Evolutionary conservation across 23 red algal species (phyloP).

Genomic region (Gracilariopsis chorda): DNA sequence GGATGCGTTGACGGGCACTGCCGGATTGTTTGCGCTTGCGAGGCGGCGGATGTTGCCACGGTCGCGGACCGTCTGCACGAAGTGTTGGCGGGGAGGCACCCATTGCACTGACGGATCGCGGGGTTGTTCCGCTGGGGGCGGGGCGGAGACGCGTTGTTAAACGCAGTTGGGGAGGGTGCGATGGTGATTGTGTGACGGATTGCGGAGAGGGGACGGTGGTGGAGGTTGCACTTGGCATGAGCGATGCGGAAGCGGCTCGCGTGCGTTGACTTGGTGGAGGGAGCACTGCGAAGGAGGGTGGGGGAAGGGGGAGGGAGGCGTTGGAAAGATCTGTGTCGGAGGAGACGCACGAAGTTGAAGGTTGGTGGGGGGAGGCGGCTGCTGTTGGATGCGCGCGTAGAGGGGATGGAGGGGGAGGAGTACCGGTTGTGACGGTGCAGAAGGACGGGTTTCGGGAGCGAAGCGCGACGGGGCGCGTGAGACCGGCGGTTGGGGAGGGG

Average conservation of each 20-base stretch:
- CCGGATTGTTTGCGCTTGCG: not conserved
- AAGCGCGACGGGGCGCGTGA: not conserved
- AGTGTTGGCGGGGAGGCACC: too few relatives aligned
- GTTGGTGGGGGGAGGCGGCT: not conserved
- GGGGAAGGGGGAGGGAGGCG: not conserved
- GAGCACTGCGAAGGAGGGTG: too few relatives aligned
- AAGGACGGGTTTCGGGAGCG: conserved; percentile 6
- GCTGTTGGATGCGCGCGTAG: not conserved
- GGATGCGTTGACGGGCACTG: not conserved
- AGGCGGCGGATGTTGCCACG: not conserved
- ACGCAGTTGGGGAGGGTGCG: too few relatives aligned
- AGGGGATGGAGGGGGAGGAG: not conserved
- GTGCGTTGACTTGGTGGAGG: not conserved
- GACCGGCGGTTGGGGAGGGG: not conserved
- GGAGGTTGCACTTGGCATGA: not conserved
- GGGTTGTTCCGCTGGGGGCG: not conserved
- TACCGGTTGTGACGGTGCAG: not conserved
- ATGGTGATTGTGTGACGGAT: not conserved
- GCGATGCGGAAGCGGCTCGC: not conserved
- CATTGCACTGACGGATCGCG: not conserved
- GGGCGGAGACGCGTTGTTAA: not conserved
- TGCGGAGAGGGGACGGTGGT: not conserved
- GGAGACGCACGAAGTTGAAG: not conserved
- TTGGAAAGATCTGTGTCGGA: not conserved
- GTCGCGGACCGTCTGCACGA: conserved; percentile 2